Percentiles rank a stretch among this genome's conserved stretches.
Conservation (phyloP, 257 asterid genomes). For the Salvia rosmarinus region DNA sequence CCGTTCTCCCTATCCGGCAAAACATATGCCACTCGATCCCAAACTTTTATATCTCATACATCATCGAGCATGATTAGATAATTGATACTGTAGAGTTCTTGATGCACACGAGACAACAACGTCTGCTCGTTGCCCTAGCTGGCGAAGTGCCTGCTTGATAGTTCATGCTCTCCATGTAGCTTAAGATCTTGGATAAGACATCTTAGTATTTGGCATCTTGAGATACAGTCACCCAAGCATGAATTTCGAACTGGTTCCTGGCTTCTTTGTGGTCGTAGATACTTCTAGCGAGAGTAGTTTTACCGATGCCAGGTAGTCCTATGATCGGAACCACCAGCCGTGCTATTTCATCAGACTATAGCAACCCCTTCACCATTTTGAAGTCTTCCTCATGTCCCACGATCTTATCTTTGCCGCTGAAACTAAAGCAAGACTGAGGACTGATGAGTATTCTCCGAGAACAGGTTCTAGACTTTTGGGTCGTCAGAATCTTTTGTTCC, state of each 20-base stretch:
- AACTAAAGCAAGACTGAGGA: too few species aligned
- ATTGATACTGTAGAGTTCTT: neutral
- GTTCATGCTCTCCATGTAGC: neutral
- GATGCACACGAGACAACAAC: too few species aligned
- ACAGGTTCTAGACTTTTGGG: too few species aligned
- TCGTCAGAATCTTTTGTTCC: neutral
- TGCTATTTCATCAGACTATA: neutral
- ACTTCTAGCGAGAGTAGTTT: too few species aligned
- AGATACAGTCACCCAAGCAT: constrained; percentile 8
- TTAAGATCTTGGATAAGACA: neutral
- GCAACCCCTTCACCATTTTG: neutral
- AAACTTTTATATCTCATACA: neutral
- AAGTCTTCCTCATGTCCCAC: constrained; percentile 14
- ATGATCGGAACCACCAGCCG: neutral
- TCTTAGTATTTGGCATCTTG: neutral
- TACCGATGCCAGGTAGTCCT: constrained; percentile 8
- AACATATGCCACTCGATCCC: neutral
- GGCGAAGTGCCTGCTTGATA: too few species aligned
- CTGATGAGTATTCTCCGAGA: too few species aligned
- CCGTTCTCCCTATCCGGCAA: constrained; percentile 16
- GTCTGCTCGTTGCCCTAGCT: too few species aligned
- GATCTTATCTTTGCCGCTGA: neutral
- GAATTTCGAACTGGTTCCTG: neutral
- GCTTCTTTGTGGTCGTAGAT: neutral
- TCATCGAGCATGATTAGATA: neutral